A percentile compares a stretch with the other conserved stretches of the same genome.
phyloP scores from a whole-genome alignment of 306 rosid genomes.

The Medicago ruthenica region DNA sequence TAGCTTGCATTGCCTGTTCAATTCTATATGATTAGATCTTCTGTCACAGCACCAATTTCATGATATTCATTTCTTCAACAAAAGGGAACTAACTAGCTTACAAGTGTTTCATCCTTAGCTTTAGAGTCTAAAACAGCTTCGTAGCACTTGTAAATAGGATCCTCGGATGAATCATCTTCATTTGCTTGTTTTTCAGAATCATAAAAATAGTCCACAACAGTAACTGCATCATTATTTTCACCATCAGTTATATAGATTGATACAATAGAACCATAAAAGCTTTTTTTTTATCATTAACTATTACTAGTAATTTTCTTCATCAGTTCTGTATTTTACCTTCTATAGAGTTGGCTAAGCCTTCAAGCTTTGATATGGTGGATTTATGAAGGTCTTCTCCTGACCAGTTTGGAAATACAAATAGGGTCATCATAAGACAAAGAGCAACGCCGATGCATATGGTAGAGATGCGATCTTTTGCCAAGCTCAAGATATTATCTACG shows the following conservation, averaged over 20 bases:
- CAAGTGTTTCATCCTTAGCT: constrained; percentile 82
- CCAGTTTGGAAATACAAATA: constrained; percentile 86
- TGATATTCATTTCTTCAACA: constrained; percentile 17
- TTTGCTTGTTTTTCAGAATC: constrained; percentile 39
- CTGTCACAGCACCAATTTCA: constrained; percentile 4
- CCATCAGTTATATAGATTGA: constrained; percentile 22
- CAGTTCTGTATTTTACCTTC: constrained; percentile 57
- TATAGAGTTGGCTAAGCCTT: constrained; percentile 81
- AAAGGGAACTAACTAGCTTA: constrained; percentile 15
- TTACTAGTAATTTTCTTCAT: background rate
- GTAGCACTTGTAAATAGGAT: constrained; percentile 70
- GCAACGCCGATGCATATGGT: constrained; percentile 86
- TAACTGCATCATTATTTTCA: constrained; percentile 57
- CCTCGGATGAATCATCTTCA: constrained; percentile 53
- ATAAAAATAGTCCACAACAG: constrained; percentile 74
- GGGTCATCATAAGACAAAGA: constrained; percentile 75
- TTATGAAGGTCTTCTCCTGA: constrained; percentile 90
- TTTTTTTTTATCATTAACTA: constrained; percentile 6
- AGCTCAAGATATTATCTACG: constrained; percentile 54
- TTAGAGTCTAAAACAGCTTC: constrained; percentile 92
- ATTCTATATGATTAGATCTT: constrained; percentile 29
- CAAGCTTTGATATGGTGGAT: constrained; percentile 71
- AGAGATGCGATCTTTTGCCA: constrained; percentile 72
- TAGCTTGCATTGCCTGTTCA: constrained; percentile 84
- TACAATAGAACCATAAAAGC: constrained; percentile 1